Conservation (phyloP, 2,329 filamentous ascomycete species). For the Aspergillus sp. region DNA sequence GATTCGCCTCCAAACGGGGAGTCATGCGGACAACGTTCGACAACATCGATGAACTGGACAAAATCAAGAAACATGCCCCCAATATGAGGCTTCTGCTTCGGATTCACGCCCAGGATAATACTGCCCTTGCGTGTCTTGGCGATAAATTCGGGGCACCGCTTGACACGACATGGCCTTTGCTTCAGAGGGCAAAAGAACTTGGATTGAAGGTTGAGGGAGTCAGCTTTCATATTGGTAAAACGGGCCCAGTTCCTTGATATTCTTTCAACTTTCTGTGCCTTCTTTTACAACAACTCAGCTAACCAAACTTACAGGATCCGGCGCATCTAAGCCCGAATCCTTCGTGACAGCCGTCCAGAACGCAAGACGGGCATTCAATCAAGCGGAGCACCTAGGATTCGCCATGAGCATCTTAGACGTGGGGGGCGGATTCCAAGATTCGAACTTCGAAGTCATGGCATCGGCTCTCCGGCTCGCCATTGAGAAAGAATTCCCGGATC, state of each 20-base stretch:
- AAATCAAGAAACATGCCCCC: slow-evolving; percentile 21
- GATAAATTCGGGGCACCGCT: neutral
- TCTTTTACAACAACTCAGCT: neutral
- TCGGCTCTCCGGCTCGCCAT: slow-evolving; percentile 3
- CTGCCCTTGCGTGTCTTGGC: slow-evolving; percentile 1
- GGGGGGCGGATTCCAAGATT: slow-evolving; percentile 27
- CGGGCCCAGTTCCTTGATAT: no score
- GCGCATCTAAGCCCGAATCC: slow-evolving; percentile 16
- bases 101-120: slow-evolving; percentile 6
- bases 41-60: slow-evolving; percentile 28
- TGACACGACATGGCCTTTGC: slow-evolving; percentile 3
- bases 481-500: neutral
- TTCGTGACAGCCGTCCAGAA: slow-evolving; percentile 20
- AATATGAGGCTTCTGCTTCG: slow-evolving; percentile 23
- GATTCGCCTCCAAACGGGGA: slow-evolving; percentile 17
- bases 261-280: no score
- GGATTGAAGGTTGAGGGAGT: slow-evolving; percentile 25
- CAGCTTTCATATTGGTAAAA: slow-evolving; percentile 31
- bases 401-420: slow-evolving; percentile 23
- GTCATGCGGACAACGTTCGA: slow-evolving; percentile 27
- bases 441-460: slow-evolving; percentile 22
- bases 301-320: slow-evolving; percentile 12
- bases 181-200: slow-evolving; percentile 22
- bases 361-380: slow-evolving; percentile 17
- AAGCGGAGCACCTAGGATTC: slow-evolving; percentile 16